These are phyloP conservation scores for Epichloe uncinata DNA, from an alignment of 2,329 filamentous ascomycete genomes.

Conservation along the genomic window DNA sequence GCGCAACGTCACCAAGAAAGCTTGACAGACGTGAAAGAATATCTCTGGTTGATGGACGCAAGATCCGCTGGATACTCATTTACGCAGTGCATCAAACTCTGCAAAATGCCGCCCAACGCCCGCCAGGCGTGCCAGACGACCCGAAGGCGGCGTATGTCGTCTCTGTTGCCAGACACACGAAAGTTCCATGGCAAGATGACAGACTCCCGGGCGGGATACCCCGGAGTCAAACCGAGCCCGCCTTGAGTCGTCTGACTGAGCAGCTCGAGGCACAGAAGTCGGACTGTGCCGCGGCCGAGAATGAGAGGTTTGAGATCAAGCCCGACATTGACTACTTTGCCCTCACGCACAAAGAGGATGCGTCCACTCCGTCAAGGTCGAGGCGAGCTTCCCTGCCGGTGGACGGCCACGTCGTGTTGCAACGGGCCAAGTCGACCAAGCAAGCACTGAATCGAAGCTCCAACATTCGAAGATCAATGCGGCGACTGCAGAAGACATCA, in stretches of 20 bases:
- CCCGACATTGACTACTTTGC: conserved; percentile 44
- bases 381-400: conserved; percentile 1
- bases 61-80: conserved; percentile 65
- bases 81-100: conserved; percentile 65
- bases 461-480: conserved; percentile 22
- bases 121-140: conserved; percentile 46
- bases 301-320: conserved; percentile 29
- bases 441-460: conserved; percentile 19
- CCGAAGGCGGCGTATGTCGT: conserved; percentile 44
- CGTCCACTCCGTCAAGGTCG: conserved; percentile 2
- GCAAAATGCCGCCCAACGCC: conserved; percentile 45
- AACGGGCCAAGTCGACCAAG: conserved; percentile 18
- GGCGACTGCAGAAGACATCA: conserved; percentile 15
- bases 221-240: conserved; percentile 17
- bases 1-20: conserved; percentile 34
- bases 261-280: conserved; percentile 6
- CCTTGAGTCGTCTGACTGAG: conserved; percentile 6
- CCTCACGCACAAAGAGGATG: conserved; percentile 22
- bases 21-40: conserved; percentile 41
- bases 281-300: not conserved
- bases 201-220: conserved; percentile 15
- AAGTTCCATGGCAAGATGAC: conserved; percentile 33
- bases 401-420: conserved; percentile 9
- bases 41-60: conserved; percentile 51
- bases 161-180: conserved; percentile 26